Percentiles rank a stretch among this genome's conserved stretches.
These are phyloP conservation scores for Echeveria elegans DNA, from an alignment of 164 flowering plant genomes.

Conservation along the genomic window DNA sequence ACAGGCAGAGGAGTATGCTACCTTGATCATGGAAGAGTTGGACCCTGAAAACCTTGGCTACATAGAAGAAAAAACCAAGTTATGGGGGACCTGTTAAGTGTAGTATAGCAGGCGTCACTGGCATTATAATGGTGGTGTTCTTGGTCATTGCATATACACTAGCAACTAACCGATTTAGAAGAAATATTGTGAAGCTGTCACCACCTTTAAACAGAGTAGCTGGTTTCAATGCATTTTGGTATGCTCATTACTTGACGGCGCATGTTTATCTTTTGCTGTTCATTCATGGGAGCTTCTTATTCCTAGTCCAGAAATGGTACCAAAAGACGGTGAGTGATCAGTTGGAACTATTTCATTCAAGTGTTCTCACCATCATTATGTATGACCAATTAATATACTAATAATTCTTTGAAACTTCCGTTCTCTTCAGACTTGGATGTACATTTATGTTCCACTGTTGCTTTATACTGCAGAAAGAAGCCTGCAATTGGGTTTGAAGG, in stretches of 20 bases:
- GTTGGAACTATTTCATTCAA: background rate
- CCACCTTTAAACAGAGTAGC: conserved; percentile 70
- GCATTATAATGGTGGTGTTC: conserved; percentile 61
- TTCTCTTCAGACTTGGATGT: conserved; percentile 86
- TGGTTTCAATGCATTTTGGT: conserved; percentile 98
- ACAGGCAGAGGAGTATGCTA: conserved; percentile 81
- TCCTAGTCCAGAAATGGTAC: conserved; percentile 70
- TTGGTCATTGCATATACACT: conserved; percentile 63
- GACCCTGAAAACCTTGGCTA: conserved; percentile 91
- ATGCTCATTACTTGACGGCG: conserved; percentile 76
- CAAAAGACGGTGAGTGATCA: conserved; percentile 60
- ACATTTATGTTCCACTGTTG: conserved; percentile 65
- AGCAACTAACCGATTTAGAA: conserved; percentile 56
- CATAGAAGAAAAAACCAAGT: conserved; percentile 76
- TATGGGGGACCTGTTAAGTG: conserved; percentile 36
- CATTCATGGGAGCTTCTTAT: conserved; percentile 68
- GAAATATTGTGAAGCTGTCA: conserved; percentile 58
- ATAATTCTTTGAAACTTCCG: background rate
- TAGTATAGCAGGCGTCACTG: conserved; percentile 66
- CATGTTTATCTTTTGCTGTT: conserved; percentile 70
- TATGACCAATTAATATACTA: background rate
- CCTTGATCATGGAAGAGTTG: conserved; percentile 92
- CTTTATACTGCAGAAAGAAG: conserved; percentile 72
- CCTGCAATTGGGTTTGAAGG: conserved; percentile 60
- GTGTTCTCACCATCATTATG: background rate